These are phyloP conservation scores for Nakataea oryzae DNA, from an alignment of 2,329 filamentous ascomycete species.

Conservation along the genomic window DNA sequence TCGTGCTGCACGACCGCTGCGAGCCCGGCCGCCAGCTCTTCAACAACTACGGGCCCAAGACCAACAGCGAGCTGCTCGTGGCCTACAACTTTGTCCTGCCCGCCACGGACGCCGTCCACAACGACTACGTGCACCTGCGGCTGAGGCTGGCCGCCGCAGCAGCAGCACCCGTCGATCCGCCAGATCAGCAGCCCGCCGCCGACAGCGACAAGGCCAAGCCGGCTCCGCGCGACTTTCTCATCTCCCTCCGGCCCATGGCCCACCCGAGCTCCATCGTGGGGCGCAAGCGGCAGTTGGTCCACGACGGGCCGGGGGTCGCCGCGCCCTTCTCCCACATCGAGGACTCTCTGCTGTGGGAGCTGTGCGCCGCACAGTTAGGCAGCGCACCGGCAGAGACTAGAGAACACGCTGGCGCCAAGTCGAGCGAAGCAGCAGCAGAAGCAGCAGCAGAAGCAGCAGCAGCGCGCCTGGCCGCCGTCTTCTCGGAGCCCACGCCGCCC, in stretches of 20 bases:
- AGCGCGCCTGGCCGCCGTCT: conserved; percentile 10
- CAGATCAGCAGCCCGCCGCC: conserved; percentile 8
- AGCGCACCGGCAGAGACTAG: conserved; percentile 5
- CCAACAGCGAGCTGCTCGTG: conserved; percentile 59
- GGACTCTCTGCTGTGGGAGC: conserved; percentile 40
- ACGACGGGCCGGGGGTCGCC: conserved; percentile 8
- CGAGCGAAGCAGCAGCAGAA: neutral
- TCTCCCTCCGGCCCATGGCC: conserved; percentile 38
- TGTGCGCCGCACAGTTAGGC: conserved; percentile 26
- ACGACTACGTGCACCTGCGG: conserved; percentile 49
- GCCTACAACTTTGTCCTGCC: conserved; percentile 53
- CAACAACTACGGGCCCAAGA: conserved; percentile 67
- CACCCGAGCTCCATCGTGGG: conserved; percentile 37
- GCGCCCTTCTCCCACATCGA: conserved; percentile 38
- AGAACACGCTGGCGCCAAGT: no score
- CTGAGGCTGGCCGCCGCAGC: conserved; percentile 22
- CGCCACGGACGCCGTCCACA: conserved; percentile 36
- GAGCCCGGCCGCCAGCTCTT: conserved; percentile 44
- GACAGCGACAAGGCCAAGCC: conserved; percentile 13
- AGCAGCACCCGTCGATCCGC: neutral
- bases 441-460: neutral
- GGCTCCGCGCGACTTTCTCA: conserved; percentile 30
- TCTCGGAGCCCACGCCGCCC: conserved; percentile 21
- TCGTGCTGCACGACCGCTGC: conserved; percentile 23
- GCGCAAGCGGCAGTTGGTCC: conserved; percentile 24